A percentile compares a stretch with the other conserved stretches of the same genome.
These are phyloP conservation scores for Cladosporium cucumerinum DNA, from an alignment of 2,329 filamentous ascomycete species.

Conservation along the genomic window DNA sequence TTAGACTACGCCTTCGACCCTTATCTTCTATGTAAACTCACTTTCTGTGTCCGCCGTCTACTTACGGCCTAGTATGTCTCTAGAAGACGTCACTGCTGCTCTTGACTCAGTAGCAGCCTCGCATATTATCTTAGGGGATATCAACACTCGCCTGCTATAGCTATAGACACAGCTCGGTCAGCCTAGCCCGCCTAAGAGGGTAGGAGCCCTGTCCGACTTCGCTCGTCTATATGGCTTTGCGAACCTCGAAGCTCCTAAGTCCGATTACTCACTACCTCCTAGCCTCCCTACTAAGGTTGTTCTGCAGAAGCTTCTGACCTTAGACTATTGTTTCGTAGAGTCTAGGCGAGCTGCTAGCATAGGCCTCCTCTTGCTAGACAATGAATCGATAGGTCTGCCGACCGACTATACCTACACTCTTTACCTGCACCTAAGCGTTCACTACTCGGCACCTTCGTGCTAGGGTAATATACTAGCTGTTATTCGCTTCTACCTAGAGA, in stretches of 20 bases:
- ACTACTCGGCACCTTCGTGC: too few relatives aligned
- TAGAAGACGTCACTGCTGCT: not conserved
- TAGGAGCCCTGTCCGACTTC: not conserved
- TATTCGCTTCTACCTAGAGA: not conserved
- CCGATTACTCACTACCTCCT: not conserved
- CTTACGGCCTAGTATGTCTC: not conserved
- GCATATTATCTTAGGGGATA: too few relatives aligned
- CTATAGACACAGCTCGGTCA: not conserved
- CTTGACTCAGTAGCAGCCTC: not conserved
- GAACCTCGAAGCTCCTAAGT: too few relatives aligned
- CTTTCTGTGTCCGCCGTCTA: not conserved
- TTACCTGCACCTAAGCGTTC: not conserved
- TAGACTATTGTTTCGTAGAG: not conserved
- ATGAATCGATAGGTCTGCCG: not conserved
- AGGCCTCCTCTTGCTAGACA: not conserved
- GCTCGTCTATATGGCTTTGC: not conserved
- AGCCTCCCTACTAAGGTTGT: not conserved
- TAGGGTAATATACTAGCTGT: not conserved
- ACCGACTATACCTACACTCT: not conserved
- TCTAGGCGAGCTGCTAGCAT: not conserved
- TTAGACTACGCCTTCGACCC: not conserved
- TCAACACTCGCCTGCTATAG: not conserved
- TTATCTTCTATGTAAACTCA: not conserved
- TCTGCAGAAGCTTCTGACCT: not conserved
- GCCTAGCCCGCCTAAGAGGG: not conserved